Evolutionary conservation across 495 filamentous ascomycete species (phyloP), one percentile per base, ranked within the genome.

Genomic region (Penicillium flavigenum): DNA sequence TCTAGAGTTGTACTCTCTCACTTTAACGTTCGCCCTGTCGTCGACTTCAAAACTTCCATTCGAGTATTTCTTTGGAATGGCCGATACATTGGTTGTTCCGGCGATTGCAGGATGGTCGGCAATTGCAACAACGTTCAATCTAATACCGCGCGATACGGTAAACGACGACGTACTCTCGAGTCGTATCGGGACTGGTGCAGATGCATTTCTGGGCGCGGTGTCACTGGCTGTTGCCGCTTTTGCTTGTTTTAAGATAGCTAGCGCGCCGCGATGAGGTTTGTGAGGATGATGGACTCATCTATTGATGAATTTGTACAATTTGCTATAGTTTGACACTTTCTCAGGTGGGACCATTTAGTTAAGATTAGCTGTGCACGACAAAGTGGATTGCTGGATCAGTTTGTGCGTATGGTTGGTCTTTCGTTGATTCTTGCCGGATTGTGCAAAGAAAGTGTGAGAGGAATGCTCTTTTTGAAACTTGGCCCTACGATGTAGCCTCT

Each of bases 21-120:
- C 46, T 48, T 29, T 48, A 31, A 48, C 46, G 24, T 31, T 48
- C 24, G 46, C 46, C 24, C 31, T 48, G 5, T 48, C 46, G 6
- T 48, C 17, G 5, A 27, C 46, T 31, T 22, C 46, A 38, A 38
- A 38, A 38, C 34, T 38, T 38, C 34, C 34, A 38, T 38, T 38
- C 14, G 34, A 38, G 14, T 38, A 38, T 38, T 38, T 38, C 5
- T 38, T 38, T 38, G 34, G 34, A 6, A 38, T 38, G 34, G 34
- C 46, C 46, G 46, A 48, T 48, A 48, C 46, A 8, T 48, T 48
- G 46, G 24, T 48, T 48, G 46, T 48, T 31, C 46, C 46, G 5
- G 46, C 46, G 46, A 48, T 48, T 48, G 11, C 46, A n/a, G 46
- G 46, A 31, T 48, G 46, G 46, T 48, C 46, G 46, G 46, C 46